Evolutionary conservation across 768 basidiomycete genomes (phyloP), one percentile per base, ranked within the genome.

Genomic region (Sporobolomyces pararoseus): DNA sequence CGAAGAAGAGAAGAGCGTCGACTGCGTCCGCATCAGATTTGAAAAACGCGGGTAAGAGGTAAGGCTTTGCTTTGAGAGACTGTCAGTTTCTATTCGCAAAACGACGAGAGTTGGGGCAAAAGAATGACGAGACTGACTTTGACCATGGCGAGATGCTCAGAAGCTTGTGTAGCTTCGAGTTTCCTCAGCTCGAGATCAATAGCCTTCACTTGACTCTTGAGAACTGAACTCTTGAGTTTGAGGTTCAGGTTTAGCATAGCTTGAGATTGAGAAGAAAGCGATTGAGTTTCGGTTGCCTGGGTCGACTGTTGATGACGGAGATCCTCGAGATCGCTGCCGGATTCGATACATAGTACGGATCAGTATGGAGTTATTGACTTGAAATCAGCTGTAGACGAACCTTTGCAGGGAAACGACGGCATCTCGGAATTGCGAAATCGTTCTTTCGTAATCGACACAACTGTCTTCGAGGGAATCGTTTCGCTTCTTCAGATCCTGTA

Each of bases 171-270:
- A 1, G 90, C 89, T 76, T 97, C 92, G 63, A 96, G 83, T 72
- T 86, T 87, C 78, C 85, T 86, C 75, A 97, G 81, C 77, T 97
- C 96, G 23, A 94, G 84, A 68, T 98, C 95, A 65, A 98, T 89
- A 19, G 85, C 86, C 79, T 87, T 88, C 7, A 90, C 88, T 75
- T 95, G 94, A 72, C 90, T 89, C 84, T 95, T 96, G 35, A 88
- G 84, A 0, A 89, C 92, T 3, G 91, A 85, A 0, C 90, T 90
- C 79, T 98, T 95, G 7, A 99, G 84, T 78, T 91, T 96, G 79
- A 96, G 84, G 79, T 97, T 98, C 61, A 96, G 83, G 53, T 92
- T 91, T 84, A 98, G 87, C 83, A 97, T 88, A 3, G 90, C 89
- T 4, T 94, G 94, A 0, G 90, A 89, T 76, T 97, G 93, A 1